Evolutionary conservation across 371 early-diverging fungal genomes (phyloP).

Genomic region (Syncephalis fuscata): DNA sequence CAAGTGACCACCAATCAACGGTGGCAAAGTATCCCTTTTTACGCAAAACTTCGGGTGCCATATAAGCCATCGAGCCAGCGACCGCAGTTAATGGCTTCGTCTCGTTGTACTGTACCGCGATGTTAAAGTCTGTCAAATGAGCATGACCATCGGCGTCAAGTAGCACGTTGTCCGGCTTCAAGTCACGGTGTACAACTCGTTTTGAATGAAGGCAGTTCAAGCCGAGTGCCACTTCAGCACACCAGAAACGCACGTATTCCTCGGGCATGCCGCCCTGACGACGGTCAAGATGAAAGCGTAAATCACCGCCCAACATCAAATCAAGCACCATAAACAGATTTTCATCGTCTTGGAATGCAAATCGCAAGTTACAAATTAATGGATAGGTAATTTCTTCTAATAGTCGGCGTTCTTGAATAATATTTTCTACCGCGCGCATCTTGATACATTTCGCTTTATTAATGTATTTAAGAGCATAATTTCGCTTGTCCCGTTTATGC

Average conservation of each 20-base stretch:
- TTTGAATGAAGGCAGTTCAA: slow-evolving; percentile 51
- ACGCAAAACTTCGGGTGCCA: slow-evolving; percentile 63
- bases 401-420: slow-evolving; percentile 50
- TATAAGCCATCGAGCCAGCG: slow-evolving; percentile 67
- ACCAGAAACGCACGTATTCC: slow-evolving; percentile 59
- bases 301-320: slow-evolving; percentile 74
- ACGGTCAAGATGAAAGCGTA: slow-evolving; percentile 61
- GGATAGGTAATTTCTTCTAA: slow-evolving; percentile 40
- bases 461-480: slow-evolving; percentile 71
- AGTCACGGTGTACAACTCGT: slow-evolving; percentile 53
- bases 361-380: slow-evolving; percentile 39
- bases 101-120: slow-evolving; percentile 42
- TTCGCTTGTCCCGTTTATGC: slow-evolving; percentile 46
- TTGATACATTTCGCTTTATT: slow-evolving; percentile 52
- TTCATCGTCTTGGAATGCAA: slow-evolving; percentile 46
- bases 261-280: slow-evolving; percentile 33
- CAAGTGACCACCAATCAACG: slow-evolving; percentile 85
- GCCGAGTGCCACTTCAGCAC: slow-evolving; percentile 54
- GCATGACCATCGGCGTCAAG: slow-evolving; percentile 75
- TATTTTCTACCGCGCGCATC: slow-evolving; percentile 47
- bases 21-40: slow-evolving; percentile 49
- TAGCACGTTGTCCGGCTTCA: slow-evolving; percentile 88
- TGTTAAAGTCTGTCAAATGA: slow-evolving; percentile 82
- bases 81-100: slow-evolving; percentile 38
- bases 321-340: slow-evolving; percentile 63